Evolutionary conservation across 116 monocot species (phyloP), one percentile per base, ranked within the genome.

Genomic region (Zostera marina): DNA sequence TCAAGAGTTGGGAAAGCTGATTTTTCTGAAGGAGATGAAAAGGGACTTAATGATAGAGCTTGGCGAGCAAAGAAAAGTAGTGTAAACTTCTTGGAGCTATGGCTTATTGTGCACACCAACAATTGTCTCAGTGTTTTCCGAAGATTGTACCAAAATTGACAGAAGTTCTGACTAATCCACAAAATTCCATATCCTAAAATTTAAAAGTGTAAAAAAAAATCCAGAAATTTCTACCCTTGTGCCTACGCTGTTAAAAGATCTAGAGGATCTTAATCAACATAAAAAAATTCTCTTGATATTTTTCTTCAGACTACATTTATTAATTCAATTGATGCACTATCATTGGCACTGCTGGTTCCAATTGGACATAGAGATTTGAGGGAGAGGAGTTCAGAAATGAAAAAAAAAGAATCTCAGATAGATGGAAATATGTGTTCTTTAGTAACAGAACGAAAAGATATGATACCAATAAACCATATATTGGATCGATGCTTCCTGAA

Each of bases 291-390:
- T 64, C 81, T 98, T 64, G 98, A 98, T 23, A 75, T 98, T 69
- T 91, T 98, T 77, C 91, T 98, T 61, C 98, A 98, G 98, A 98
- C 98, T 40, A 98, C 98, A 63, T 98, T 98, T 67, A 86, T 98
- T 62, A 98, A 98, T 66, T 90, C 98, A 53, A 72, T 98, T 62
- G 98, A 98, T 75, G 89, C 98, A 66, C 98, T 86, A 51, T 98
- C 98, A 11, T 64, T 98, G 64, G 98, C 98, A 47, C 68, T 98
- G 23, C 61, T 98, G 65, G 98, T 98, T 24, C 98, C 98, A 19
- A 90, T 98, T 57, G 83, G 90, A 16, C 91, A 98, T 71, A 76
- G 98, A 79, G 98, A 91, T n/a, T 65, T 98, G 63, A 76, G 98
- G 54, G 98, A 98, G 66, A 80, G 98, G 70, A 85, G 98, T 71